Evolutionary conservation across 768 basidiomycete genomes (phyloP), one percentile per base, ranked within the genome.

Genomic region (Tylopilus plumbeoviolaceoides): DNA sequence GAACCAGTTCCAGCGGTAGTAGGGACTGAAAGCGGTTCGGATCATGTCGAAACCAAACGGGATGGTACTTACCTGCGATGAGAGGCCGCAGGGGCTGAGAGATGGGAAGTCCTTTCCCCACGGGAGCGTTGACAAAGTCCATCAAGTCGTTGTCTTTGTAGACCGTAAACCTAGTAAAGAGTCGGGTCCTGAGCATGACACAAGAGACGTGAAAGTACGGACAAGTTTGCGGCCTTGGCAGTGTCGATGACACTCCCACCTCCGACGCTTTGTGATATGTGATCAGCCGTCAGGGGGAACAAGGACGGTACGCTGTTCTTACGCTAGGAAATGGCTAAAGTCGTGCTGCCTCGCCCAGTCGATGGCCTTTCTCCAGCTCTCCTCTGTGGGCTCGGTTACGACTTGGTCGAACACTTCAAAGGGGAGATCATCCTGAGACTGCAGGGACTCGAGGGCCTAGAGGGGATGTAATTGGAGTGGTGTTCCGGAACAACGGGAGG

Each of bases 211-310:
- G n/a, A n/a, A 20, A 9, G 38, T 17, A 61, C 78, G 47, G 65
- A 90, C 82, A 98, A 63, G 71, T 98, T 98, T 30, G 95, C 94
- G 7, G 93, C 83, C 68, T 98, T 98, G 48, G 94, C 90, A 0
- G 94, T 97, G 66, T 97, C 95, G 64, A 97, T 97, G 23, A 92
- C 90, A 62, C 89, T 92, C 58, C 92, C 92, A n/a, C 92, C 92
- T 56, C 92, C 91, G 28, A 94, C 85, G 38, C 91, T 63, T 36
- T 89, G 58, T 35, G 25, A 56, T n/a, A 45, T 30, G 20, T 12
- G 41, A 39, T 35, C 17, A 27, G 35, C 35, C 40, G 44, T 45
- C 20, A 43, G 53, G 47, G 51, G 11, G 50, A 30, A 8, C 28
- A 11, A 56, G 15, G 46, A 36, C 38, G 14, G 15, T n/a, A 44